Evolutionary conservation across 2,329 filamentous ascomycete genomes (phyloP), one percentile per base, ranked within the genome.

Genomic region (Colletotrichum kahawae): DNA sequence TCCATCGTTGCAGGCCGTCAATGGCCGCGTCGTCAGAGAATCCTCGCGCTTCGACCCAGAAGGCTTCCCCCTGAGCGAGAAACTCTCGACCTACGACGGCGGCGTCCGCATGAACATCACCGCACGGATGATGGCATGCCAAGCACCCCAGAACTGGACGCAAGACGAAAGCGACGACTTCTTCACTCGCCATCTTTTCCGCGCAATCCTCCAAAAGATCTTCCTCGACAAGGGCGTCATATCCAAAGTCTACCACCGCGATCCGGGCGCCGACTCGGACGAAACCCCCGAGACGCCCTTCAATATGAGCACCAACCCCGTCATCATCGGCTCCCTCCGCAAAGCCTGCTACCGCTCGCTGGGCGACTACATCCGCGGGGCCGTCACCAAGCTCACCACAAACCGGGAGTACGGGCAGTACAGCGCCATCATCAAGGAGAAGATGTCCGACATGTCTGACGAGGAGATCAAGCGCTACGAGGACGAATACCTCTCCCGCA

Each of bases 41-140:
- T 93, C 94, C 2, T 90, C 90, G 68, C 91, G 92, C n/a, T 92
- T 90, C 78, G 97, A 98, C 80, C 94, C 95, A 0, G 93, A 98
- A 77, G 97, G 97, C 5, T 99, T 98, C 80, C 97, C 97, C 1
- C 97, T 99, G 94, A 97, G 95, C 74, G 87, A 93, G 59, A 90
- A 89, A 16, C 87, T 98, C 64, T 88, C 81, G 84, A 91, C 83
- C 5, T 90, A 93, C 79, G 83, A 87, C 24, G 86, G 84, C 10
- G 95, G 95, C 4, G 89, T 98, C 62, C 91, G 95, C 29, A 89
- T 98, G 72, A 98, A 99, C 84, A 98, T 98, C 81, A 99, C 97
- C 5, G 95, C 97, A 1, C 92, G 97, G 59, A 98, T 98, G 94
- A 98, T 98, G 96, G 96, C 96, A 4, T 96, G 97, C 65, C 97